phyloP scores from a whole-genome alignment of 2,329 filamentous ascomycete genomes.

The Hypocrella siamensis region DNA sequence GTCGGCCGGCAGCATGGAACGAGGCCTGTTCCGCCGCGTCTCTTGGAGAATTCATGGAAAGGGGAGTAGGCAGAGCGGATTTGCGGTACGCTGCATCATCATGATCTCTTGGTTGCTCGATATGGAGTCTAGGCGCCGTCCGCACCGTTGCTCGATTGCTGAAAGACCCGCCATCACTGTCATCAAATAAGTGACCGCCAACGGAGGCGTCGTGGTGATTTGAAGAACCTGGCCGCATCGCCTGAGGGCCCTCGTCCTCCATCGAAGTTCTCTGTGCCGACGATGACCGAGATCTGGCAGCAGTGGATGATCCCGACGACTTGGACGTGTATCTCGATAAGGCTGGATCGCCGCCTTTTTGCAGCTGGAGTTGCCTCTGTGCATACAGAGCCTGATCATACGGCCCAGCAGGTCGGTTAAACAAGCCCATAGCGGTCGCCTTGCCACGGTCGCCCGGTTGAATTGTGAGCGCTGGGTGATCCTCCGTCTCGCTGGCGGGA shows the following conservation, averaged over 20 bases:
- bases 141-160: conserved; percentile 5
- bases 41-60: conserved; percentile 16
- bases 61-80: conserved; percentile 26
- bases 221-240: conserved; percentile 11
- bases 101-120: conserved; percentile 33
- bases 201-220: conserved; percentile 16
- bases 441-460: conserved; percentile 68
- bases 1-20: conserved; percentile 7
- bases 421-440: conserved; percentile 50
- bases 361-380: conserved; percentile 67
- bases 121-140: conserved; percentile 18
- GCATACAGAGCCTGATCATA: conserved; percentile 80
- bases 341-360: conserved; percentile 55
- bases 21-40: conserved; percentile 11
- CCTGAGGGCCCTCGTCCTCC: conserved; percentile 16
- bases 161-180: conserved; percentile 22
- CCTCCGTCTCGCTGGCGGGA: conserved; percentile 56
- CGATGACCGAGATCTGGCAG: conserved; percentile 28
- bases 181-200: conserved; percentile 25
- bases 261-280: conserved; percentile 22
- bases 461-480: conserved; percentile 47
- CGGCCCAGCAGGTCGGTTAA: conserved; percentile 54
- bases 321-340: conserved; percentile 28
- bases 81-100: conserved; percentile 39
- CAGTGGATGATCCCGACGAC: conserved; percentile 24